Conservation (phyloP, 148 eudicot species). For the Fagopyrum homotropicum region DNA sequence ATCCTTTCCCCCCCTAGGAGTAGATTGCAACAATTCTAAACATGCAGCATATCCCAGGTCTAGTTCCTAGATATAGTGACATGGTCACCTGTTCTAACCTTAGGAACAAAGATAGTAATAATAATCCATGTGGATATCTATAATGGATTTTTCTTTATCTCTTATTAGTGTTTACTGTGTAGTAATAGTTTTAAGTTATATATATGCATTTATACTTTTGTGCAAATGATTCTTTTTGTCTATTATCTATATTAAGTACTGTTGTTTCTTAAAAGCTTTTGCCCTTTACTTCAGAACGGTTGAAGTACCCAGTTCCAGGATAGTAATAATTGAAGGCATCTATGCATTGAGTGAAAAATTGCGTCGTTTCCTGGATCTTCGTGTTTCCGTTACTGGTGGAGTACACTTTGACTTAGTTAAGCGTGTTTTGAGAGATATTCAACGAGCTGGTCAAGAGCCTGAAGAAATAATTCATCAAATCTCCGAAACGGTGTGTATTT, state of each 20-base stretch:
- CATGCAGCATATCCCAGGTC: background rate
- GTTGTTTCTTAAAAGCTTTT: constrained; percentile 1
- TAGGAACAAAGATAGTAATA: background rate
- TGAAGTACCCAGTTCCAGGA: constrained; percentile 78
- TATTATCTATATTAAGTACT: background rate
- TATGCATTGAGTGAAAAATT: constrained; percentile 90
- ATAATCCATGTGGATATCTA: background rate
- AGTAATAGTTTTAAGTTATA: background rate
- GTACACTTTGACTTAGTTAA: constrained; percentile 96
- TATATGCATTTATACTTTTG: background rate
- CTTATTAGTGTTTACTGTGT: background rate
- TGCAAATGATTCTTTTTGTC: background rate
- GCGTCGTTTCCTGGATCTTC: constrained; percentile 86
- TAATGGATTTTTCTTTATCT: background rate
- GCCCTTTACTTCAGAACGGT: constrained; percentile 54
- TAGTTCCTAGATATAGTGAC: background rate
- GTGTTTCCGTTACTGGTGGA: constrained; percentile 97
- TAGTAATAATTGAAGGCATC: constrained; percentile 90
- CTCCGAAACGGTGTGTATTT: constrained; percentile 67
- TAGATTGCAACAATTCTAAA: background rate
- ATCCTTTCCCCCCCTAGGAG: background rate
- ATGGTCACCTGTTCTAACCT: background rate
- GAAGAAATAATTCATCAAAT: constrained; percentile 98
- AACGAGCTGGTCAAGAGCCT: constrained; percentile 98
- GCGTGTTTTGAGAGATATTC: constrained; percentile 91